Evolutionary conservation across 2,329 filamentous ascomycete species (phyloP).

Genomic region (Echinosphaeria canescens): DNA sequence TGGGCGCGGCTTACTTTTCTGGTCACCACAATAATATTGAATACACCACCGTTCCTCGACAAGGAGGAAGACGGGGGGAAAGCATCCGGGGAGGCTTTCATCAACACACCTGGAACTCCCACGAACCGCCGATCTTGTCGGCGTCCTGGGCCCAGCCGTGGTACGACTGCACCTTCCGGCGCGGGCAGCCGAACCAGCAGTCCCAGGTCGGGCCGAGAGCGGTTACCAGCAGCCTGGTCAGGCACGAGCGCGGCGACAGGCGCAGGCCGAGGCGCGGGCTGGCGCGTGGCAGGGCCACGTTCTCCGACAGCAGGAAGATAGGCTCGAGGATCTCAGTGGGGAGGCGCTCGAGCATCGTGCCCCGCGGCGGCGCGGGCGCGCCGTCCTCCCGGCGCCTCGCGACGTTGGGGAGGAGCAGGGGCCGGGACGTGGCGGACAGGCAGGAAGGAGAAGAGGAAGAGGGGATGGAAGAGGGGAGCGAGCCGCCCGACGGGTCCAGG

Average conservation of each 20-base stretch:
- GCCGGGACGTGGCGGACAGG: no score
- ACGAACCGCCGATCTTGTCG: constrained; percentile 13
- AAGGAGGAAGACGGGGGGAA: constrained; percentile 1
- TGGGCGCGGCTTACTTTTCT: no score
- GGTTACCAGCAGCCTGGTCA: constrained; percentile 11
- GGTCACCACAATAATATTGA: no score
- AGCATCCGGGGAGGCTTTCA: not conserved
- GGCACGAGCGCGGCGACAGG: constrained; percentile 17
- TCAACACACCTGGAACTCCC: constrained; percentile 16
- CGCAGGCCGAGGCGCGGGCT: constrained; percentile 20
- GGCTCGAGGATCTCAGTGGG: constrained; percentile 29
- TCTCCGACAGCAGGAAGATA: constrained; percentile 26
- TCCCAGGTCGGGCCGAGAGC: constrained; percentile 19
- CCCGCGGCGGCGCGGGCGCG: no score
- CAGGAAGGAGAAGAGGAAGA: no score
- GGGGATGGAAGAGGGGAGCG: no score
- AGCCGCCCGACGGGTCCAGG: no score
- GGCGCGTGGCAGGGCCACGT: constrained; percentile 21
- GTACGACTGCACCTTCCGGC: constrained; percentile 2
- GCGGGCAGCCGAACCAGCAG: constrained; percentile 9
- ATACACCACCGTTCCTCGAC: no score
- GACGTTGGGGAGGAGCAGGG: no score
- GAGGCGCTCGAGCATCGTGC: constrained; percentile 13
- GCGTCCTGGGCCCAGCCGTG: constrained; percentile 2
- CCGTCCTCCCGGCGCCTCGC: no score